phyloP scores from a whole-genome alignment of 2,329 filamentous ascomycete genomes.

The Colletotrichum lini region DNA sequence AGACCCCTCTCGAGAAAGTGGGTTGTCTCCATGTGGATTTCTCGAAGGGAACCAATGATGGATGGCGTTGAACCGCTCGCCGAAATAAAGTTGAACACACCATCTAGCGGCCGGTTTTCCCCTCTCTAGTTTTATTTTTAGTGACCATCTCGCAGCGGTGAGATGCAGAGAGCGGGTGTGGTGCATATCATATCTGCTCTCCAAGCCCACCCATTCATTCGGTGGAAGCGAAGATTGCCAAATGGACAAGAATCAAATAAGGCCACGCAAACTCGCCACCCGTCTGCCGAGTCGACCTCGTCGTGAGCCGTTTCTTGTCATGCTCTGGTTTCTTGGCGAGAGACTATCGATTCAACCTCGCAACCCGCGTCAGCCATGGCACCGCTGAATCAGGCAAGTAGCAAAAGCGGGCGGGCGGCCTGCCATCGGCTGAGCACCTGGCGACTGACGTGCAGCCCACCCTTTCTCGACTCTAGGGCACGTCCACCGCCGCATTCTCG shows the following conservation, averaged over 20 bases:
- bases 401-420: slow-evolving; percentile 2
- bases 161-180: slow-evolving; percentile 27
- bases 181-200: slow-evolving; percentile 15
- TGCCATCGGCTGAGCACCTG: not conserved
- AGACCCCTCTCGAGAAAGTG: not conserved
- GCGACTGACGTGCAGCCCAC: not conserved
- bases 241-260: slow-evolving; percentile 18
- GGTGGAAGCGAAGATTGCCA: slow-evolving; percentile 11
- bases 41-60: slow-evolving; percentile 32
- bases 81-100: slow-evolving; percentile 40
- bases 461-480: slow-evolving; percentile 23
- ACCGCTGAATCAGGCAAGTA: slow-evolving; percentile 17
- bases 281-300: slow-evolving; percentile 7
- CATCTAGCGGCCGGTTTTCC: not conserved
- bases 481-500: slow-evolving; percentile 19
- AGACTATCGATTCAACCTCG: slow-evolving; percentile 30
- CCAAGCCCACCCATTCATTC: slow-evolving; percentile 1
- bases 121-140: slow-evolving; percentile 35
- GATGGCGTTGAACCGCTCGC: slow-evolving; percentile 32
- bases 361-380: not conserved
- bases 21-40: slow-evolving; percentile 9
- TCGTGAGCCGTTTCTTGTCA: slow-evolving; percentile 18
- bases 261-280: slow-evolving; percentile 14
- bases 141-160: slow-evolving; percentile 29
- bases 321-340: slow-evolving; percentile 12